Base-by-base conservation (phyloP, 345 rosid species). In the Turnera subulata region DNA sequence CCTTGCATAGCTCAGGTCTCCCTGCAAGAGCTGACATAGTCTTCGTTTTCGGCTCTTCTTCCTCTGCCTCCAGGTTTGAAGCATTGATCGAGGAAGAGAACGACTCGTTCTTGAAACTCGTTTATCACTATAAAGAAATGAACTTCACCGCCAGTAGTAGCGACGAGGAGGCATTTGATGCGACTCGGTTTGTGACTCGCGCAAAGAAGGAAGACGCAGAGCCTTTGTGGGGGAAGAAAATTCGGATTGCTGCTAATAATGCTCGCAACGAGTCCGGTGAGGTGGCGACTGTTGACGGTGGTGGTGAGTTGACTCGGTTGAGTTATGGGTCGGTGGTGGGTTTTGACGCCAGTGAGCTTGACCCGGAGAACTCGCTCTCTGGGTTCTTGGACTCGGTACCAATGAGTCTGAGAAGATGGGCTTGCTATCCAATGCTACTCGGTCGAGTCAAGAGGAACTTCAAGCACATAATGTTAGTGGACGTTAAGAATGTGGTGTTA, bases 281-380 rank as follows among this genome's bases (percentile, higher is more conserved):
- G 4, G 61, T n/a, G n/a, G n/a, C n/a, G n/a, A n/a, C 26, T 18
- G 50, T 45, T 20, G 83, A 14, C 2, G 60, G 29, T n/a, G 48
- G 6, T 8, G 32, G 47, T 40, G 80, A 80, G 76, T 73, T 58
- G 51, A 52, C 58, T 62, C 81, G 65, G 76, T 22, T 78, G 78
- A 82, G 73, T 66, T 87, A 93, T 62, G 99, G 99, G 2, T 93
- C 99, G 1, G 55, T 93, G n/a, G 81, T 84, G 49, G 80, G 88
- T 11, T 93, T 93, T 58, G 91, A 85, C 17, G 82, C 74, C 48
- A 75, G 61, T 33, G 99, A 89, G 77, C 80, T 93, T 55, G 96
- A 89, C 73, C 88, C 97, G 20, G 97, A 93, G 71, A 78, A 81
- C 78, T 83, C 99, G 55, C 77, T 93, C 0, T 64, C 88, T 11